Base-by-base conservation (phyloP, 495 filamentous ascomycete species). In the Aspergillus avenaceus region DNA sequence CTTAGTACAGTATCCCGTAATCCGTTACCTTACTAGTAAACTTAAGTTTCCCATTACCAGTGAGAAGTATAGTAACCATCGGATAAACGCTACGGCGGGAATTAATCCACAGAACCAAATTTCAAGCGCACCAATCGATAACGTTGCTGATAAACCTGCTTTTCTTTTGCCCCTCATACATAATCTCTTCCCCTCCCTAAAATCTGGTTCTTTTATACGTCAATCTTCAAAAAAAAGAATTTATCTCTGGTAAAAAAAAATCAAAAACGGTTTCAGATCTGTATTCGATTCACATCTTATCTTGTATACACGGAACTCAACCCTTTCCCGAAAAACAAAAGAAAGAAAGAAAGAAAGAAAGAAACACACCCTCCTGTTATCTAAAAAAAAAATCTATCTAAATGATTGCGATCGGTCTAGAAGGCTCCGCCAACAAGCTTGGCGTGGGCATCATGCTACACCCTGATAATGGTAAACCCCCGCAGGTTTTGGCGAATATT, bases 341-440 rank as follows among this genome's bases (percentile, higher is more conserved):
- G n/a, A n/a, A n/a, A n/a, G n/a, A n/a, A n/a, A n/a, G n/a, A n/a
- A n/a, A n/a, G n/a, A n/a, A n/a, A n/a, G n/a, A n/a, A n/a, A n/a
- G n/a, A n/a, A n/a, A n/a, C n/a, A n/a, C n/a, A n/a, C n/a, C n/a
- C n/a, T n/a, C n/a, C n/a, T n/a, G n/a, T 32, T 32, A 36, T 36
- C 9, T 18, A 3, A 8, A 31, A 31, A 31, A 9, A 13, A 6
- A 13, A 8, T 21, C 34, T 65, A 69, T 49, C 53, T n/a, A n/a
- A n/a, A 86, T 86, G 84, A 88, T 98, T 50, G 84, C 90, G 47
- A 81, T 98, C 60, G 95, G 95, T 41, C 88, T 95, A 63, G 93
- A 98, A 75, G 92, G 93, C 64, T 95, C 90, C 40, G 93, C 93
- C 71, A 97, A 98, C 77, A 98, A 98, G 67, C 79, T 98, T 41